These are phyloP conservation scores for Trifolium pratense DNA, from an alignment of 306 rosid genomes.

Conservation along the genomic window DNA sequence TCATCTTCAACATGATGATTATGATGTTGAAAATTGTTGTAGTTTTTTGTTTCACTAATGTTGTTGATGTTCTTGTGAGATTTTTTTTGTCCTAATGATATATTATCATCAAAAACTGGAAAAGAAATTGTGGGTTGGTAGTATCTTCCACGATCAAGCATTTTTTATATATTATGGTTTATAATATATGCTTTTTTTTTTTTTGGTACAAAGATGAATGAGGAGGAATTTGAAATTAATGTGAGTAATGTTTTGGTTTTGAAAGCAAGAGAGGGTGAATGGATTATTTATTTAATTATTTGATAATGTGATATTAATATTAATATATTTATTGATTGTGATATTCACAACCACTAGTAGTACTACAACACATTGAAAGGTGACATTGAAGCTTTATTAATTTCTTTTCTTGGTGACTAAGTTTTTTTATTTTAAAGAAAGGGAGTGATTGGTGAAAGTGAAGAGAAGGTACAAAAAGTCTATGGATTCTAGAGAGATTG, in stretches of 20 bases:
- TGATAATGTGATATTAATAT: background rate
- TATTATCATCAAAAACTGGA: conserved; percentile 35
- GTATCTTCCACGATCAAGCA: conserved; percentile 48
- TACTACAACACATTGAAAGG: conserved; percentile 2
- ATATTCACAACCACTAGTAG: too few relatives aligned
- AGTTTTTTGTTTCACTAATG: background rate
- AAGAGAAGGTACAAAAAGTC: conserved; percentile 50
- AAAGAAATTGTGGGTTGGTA: conserved; percentile 47
- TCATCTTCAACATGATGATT: conserved; percentile 23
- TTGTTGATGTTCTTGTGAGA: too few relatives aligned
- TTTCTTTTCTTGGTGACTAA: conserved; percentile 60
- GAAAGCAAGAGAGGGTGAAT: conserved; percentile 42
- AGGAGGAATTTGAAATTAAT: background rate
- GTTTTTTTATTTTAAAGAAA: conserved; percentile 40
- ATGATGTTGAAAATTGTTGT: conserved; percentile 24
- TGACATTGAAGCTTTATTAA: conserved; percentile 21
- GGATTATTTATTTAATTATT: conserved; percentile 10
- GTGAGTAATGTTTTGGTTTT: conserved; percentile 1
- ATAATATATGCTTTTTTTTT: conserved; percentile 23
- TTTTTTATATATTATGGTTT: conserved; percentile 5
- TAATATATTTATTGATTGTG: too few relatives aligned
- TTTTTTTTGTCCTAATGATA: conserved; percentile 6
- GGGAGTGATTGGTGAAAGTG: conserved; percentile 3
- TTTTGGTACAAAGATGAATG: conserved; percentile 8
- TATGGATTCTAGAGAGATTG: conserved; percentile 44